phyloP scores from a whole-genome alignment of 2,329 filamentous ascomycete genomes.

The Aspergillus persii region DNA sequence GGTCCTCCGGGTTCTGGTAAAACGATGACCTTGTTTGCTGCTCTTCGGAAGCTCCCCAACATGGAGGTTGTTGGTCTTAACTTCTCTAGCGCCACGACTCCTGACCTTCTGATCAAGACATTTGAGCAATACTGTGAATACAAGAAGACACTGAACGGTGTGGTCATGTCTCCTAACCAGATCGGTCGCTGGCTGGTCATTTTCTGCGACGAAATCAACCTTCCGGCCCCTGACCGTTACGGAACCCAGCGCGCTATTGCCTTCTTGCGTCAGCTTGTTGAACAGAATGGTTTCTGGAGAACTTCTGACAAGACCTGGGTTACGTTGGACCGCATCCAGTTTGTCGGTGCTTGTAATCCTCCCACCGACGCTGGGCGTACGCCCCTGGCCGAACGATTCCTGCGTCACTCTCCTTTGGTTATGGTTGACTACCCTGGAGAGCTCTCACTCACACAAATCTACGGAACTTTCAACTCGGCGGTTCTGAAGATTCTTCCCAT shows the following conservation, averaged over 20 bases:
- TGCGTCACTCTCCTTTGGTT: constrained; percentile 94
- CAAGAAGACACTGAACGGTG: constrained; percentile 95
- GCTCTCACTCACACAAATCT: constrained; percentile 91
- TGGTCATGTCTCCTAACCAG: constrained; percentile 91
- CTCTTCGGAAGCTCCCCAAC: constrained; percentile 91
- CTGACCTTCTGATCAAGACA: constrained; percentile 96
- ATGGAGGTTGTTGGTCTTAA: constrained; percentile 99
- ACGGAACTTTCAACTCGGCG: constrained; percentile 95
- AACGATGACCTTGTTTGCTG: constrained; percentile 99
- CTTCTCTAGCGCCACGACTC: constrained; percentile 97
- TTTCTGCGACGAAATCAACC: constrained; percentile 99
- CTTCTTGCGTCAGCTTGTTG: constrained; percentile 93
- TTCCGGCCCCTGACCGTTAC: constrained; percentile 96
- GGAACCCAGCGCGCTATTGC: constrained; percentile 96
- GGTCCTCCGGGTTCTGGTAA: constrained; percentile 98
- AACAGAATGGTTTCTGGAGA: constrained; percentile 99
- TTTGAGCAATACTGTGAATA: constrained; percentile 99
- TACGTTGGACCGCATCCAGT: constrained; percentile 94
- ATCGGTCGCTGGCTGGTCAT: constrained; percentile 97
- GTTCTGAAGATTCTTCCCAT: constrained; percentile 95
- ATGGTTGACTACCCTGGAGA: constrained; percentile 99
- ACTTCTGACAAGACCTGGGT: constrained; percentile 98
- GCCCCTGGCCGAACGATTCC: constrained; percentile 85
- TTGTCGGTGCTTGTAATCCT: constrained; percentile 97
- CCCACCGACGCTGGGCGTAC: constrained; percentile 97